These are phyloP conservation scores for Teratosphaeria nubilosa DNA, from an alignment of 2,329 filamentous ascomycete genomes.

Conservation along the genomic window DNA sequence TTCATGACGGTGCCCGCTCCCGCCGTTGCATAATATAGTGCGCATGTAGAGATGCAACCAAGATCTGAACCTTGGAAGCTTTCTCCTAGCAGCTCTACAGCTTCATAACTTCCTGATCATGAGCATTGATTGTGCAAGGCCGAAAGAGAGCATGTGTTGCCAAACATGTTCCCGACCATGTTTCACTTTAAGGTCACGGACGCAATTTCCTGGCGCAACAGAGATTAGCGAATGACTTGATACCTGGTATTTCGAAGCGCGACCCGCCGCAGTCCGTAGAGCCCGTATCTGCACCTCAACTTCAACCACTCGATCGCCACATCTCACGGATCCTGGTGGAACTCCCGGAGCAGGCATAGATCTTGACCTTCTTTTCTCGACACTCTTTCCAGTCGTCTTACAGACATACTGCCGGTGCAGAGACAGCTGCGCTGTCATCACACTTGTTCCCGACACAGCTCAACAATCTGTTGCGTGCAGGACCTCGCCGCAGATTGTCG, in stretches of 20 bases:
- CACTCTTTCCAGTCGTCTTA: background rate
- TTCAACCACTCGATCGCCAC: background rate
- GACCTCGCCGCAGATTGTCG: background rate
- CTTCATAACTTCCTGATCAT: background rate
- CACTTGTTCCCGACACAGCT: background rate
- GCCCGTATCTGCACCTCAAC: background rate
- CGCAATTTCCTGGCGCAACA: background rate
- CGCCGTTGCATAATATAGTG: background rate
- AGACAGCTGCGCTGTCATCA: background rate
- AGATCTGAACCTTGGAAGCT: background rate
- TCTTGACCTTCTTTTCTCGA: background rate
- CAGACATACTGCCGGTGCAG: background rate
- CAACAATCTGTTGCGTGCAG: background rate
- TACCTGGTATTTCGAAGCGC: background rate
- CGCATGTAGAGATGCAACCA: background rate
- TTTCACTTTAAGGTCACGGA: background rate
- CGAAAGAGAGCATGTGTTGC: background rate
- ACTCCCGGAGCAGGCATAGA: background rate
- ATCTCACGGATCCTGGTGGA: background rate
- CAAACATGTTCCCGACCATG: background rate
- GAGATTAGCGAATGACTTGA: background rate
- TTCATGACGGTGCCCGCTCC: background rate
- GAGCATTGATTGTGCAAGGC: background rate
- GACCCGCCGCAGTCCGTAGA: background rate
- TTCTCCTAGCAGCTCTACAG: background rate